phyloP scores from a whole-genome alignment of 2,329 filamentous ascomycete genomes.

The Paecilomyces sp. region DNA sequence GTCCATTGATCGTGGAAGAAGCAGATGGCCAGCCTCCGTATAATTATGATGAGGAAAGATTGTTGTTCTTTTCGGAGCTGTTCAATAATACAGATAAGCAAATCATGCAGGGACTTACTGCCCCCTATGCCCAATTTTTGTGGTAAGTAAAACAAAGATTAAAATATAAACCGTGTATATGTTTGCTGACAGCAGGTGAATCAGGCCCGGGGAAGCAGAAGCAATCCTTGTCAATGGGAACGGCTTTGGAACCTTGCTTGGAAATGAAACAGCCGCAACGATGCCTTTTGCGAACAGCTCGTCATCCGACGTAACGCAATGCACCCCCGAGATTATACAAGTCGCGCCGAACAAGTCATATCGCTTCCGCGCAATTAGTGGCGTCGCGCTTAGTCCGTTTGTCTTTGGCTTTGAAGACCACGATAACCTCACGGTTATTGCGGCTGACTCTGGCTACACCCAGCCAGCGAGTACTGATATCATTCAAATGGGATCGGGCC shows the following conservation, averaged over 20 bases:
- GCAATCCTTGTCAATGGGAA: too few species aligned
- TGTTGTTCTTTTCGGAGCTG: slow-evolving; percentile 51
- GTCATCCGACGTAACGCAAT: too few species aligned
- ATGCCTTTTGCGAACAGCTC: too few species aligned
- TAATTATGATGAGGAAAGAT: slow-evolving; percentile 55
- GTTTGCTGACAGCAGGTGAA: too few species aligned
- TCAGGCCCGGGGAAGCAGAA: too few species aligned
- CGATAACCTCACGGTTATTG: slow-evolving; percentile 48
- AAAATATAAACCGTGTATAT: too few species aligned
- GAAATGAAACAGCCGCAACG: too few species aligned
- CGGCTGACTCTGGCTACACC: slow-evolving; percentile 46
- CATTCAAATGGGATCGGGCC: slow-evolving; percentile 52
- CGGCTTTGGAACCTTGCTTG: too few species aligned
- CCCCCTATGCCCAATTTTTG: neutral
- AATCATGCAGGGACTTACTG: slow-evolving; percentile 45
- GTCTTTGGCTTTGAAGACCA: slow-evolving; percentile 53
- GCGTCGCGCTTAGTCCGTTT: slow-evolving; percentile 49
- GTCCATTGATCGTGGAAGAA: slow-evolving; percentile 51
- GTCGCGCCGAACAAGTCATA: slow-evolving; percentile 57
- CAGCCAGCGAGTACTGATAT: slow-evolving; percentile 30
- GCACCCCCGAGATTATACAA: slow-evolving; percentile 37
- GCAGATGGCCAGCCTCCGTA: slow-evolving; percentile 45
- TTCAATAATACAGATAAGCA: slow-evolving; percentile 48
- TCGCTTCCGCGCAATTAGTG: slow-evolving; percentile 54
- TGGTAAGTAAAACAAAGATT: neutral